Percentiles rank a stretch among this genome's conserved stretches.
These are phyloP conservation scores for Penicillium sumatraense DNA, from an alignment of 2,329 filamentous ascomycete genomes.

Conservation along the genomic window DNA sequence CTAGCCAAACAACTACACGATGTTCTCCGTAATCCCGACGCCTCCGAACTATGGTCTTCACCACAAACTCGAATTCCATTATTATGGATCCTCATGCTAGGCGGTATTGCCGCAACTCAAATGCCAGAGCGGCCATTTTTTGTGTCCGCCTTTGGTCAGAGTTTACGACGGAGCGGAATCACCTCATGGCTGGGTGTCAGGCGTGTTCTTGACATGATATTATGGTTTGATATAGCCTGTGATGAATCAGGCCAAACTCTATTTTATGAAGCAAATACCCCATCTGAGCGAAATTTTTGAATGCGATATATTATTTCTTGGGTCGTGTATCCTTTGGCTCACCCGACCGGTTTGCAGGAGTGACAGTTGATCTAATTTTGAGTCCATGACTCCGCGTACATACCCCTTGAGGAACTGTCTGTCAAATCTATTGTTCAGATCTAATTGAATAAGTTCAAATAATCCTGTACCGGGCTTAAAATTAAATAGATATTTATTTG, in stretches of 20 bases:
- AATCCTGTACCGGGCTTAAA: too few species aligned
- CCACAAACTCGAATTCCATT: slow-evolving; percentile 30
- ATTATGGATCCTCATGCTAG: slow-evolving; percentile 43
- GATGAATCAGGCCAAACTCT: slow-evolving; percentile 34
- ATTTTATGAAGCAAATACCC: slow-evolving; percentile 31
- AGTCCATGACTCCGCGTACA: too few species aligned
- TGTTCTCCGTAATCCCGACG: slow-evolving; percentile 27
- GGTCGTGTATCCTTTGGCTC: neutral
- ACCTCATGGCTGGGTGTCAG: slow-evolving; percentile 33
- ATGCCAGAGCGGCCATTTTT: slow-evolving; percentile 40
- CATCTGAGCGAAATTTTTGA: neutral
- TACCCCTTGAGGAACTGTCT: too few species aligned
- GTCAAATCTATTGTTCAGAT: too few species aligned
- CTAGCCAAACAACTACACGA: slow-evolving; percentile 33
- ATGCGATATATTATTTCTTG: neutral
- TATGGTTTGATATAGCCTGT: slow-evolving; percentile 43
- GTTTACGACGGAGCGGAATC: slow-evolving; percentile 24
- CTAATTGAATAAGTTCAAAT: too few species aligned
- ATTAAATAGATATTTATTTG: too few species aligned
- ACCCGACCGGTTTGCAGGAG: neutral
- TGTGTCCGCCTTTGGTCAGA: slow-evolving; percentile 28
- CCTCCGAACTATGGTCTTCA: slow-evolving; percentile 31
- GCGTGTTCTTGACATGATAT: slow-evolving; percentile 28
- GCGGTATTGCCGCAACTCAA: slow-evolving; percentile 43
- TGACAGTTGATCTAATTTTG: too few species aligned